These are phyloP conservation scores for Heteromeles arbutifolia DNA, from an alignment of 306 rosid species.

Conservation along the genomic window DNA sequence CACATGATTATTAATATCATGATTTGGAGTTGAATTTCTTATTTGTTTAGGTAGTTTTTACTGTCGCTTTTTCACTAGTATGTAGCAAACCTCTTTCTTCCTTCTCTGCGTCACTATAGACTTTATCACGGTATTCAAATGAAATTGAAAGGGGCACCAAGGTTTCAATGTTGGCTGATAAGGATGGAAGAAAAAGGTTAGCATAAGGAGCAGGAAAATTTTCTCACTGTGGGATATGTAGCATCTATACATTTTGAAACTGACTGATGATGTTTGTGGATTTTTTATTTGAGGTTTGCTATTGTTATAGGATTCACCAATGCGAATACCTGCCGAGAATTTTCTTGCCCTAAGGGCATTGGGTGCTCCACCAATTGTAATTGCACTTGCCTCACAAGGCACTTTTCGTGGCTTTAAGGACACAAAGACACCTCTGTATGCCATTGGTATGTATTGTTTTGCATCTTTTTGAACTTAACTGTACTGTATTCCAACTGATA, in stretches of 20 bases:
- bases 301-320: conserved; percentile 72
- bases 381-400: conserved; percentile 96
- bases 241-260: neutral
- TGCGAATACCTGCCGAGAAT: conserved; percentile 75
- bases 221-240: neutral
- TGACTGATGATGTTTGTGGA: neutral
- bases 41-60: neutral
- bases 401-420: conserved; percentile 91
- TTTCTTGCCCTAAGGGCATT: conserved; percentile 84
- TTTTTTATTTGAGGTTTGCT: neutral
- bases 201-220: neutral
- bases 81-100: neutral
- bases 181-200: neutral
- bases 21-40: neutral
- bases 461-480: neutral
- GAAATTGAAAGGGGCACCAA: neutral
- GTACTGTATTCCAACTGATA: neutral
- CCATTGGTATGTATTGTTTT: conserved; percentile 53
- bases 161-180: neutral
- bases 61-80: neutral
- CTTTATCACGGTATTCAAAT: neutral
- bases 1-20: neutral
- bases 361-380: conserved; percentile 83
- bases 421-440: conserved; percentile 84
- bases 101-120: neutral